phyloP scores from a whole-genome alignment of 352 stramenopile species.

The Globisporangium mamillatum region DNA sequence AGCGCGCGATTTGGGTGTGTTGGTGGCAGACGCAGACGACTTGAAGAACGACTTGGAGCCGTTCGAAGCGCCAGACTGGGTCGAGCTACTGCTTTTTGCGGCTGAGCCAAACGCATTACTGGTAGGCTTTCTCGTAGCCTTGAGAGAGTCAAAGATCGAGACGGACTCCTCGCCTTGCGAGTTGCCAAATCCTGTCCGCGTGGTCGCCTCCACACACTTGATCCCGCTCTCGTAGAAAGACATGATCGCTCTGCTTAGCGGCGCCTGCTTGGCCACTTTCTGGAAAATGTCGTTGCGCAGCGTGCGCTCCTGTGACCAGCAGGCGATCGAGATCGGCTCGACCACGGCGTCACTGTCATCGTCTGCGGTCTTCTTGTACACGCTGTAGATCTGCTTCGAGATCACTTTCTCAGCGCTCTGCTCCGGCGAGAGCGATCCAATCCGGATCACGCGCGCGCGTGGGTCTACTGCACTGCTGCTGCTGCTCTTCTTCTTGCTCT shows the following conservation, averaged over 20 bases:
- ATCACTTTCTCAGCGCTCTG: conserved; percentile 16
- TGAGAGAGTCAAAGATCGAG: conserved; percentile 59
- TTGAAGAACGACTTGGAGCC: conserved; percentile 32
- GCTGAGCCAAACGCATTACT: neutral
- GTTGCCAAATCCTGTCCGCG: conserved; percentile 46
- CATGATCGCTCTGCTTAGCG: conserved; percentile 39
- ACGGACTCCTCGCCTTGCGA: conserved; percentile 62
- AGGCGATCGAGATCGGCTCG: conserved; percentile 31
- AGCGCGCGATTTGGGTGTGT: conserved; percentile 21
- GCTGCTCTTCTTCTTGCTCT: neutral
- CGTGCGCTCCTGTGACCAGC: conserved; percentile 62
- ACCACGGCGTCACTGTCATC: conserved; percentile 11
- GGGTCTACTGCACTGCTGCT: conserved; percentile 25
- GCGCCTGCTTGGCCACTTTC: conserved; percentile 32
- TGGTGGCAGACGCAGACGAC: conserved; percentile 14
- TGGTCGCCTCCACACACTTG: conserved; percentile 45
- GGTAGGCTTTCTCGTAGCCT: conserved; percentile 27
- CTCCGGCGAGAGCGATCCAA: conserved; percentile 16
- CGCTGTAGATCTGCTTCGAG: conserved; percentile 50
- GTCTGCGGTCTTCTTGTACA: conserved; percentile 33
- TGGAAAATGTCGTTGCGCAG: conserved; percentile 57
- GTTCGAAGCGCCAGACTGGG: conserved; percentile 4
- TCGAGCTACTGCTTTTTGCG: neutral
- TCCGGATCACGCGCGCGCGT: conserved; percentile 42
- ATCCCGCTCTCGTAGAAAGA: conserved; percentile 56